Percentiles rank a stretch among this genome's conserved stretches.
phyloP scores from a whole-genome alignment of 139 green algal species.

The Chlamydomonas asymmetrica region DNA sequence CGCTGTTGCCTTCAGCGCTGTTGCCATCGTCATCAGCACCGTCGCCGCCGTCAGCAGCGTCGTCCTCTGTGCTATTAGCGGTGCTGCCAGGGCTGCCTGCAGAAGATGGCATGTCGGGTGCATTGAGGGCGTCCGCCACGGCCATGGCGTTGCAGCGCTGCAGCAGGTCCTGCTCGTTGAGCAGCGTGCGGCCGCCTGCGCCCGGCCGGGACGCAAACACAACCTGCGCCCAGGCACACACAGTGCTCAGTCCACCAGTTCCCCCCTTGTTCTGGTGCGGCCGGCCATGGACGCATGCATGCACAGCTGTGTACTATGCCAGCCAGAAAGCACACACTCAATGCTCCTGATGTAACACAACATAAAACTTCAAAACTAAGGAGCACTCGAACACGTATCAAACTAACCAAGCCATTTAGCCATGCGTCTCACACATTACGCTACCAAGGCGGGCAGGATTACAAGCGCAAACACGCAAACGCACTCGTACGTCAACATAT shows the following conservation, averaged over 20 bases:
- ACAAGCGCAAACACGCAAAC: background rate
- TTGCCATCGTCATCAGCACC: too few relatives aligned
- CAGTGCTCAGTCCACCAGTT: background rate
- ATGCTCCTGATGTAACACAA: too few relatives aligned
- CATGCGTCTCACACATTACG: background rate
- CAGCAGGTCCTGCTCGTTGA: constrained; percentile 20
- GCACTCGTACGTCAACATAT: too few relatives aligned
- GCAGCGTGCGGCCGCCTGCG: constrained; percentile 4
- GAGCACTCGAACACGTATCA: too few relatives aligned
- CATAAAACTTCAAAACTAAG: too few relatives aligned
- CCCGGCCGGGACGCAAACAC: constrained; percentile 8
- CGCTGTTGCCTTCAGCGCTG: background rate
- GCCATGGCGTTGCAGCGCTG: background rate
- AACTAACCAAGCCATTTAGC: background rate
- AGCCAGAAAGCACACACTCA: too few relatives aligned
- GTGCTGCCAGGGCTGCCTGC: background rate
- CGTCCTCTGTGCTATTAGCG: background rate
- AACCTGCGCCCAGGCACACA: background rate
- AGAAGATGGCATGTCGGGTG: too few relatives aligned
- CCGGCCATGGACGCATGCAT: too few relatives aligned
- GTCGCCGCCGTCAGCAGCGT: background rate
- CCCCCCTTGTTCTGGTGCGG: background rate
- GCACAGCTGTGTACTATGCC: too few relatives aligned
- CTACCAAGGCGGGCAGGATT: background rate
- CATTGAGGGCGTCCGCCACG: too few relatives aligned